Evolutionary conservation across 2,329 filamentous ascomycete genomes (phyloP).

Genomic region (Fusarium austroafricanum): DNA sequence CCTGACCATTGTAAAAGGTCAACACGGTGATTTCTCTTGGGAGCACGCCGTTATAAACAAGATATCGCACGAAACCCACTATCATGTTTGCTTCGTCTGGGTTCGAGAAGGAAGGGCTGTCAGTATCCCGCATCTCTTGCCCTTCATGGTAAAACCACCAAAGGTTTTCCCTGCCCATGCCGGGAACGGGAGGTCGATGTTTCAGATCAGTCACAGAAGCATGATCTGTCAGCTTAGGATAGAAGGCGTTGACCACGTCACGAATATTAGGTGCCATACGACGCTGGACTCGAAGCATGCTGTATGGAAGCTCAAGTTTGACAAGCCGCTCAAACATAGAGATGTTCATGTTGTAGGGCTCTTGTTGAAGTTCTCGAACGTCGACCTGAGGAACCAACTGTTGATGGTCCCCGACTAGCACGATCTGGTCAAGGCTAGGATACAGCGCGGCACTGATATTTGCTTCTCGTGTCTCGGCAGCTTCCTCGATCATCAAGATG

Average conservation of each 20-base stretch:
- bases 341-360: slow-evolving; percentile 75
- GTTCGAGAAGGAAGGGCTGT: slow-evolving; percentile 76
- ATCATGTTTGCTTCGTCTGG: slow-evolving; percentile 80
- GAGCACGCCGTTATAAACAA: slow-evolving; percentile 73
- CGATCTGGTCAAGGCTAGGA: slow-evolving; percentile 63
- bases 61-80: slow-evolving; percentile 75
- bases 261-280: slow-evolving; percentile 63
- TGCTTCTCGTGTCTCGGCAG: slow-evolving; percentile 79
- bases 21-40: slow-evolving; percentile 77
- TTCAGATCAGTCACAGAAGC: slow-evolving; percentile 50
- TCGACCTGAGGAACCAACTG: slow-evolving; percentile 79
- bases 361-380: slow-evolving; percentile 65
- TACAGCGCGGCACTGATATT: slow-evolving; percentile 65
- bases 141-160: slow-evolving; percentile 65
- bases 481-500: slow-evolving; percentile 81
- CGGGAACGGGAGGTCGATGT: slow-evolving; percentile 56
- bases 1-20: slow-evolving; percentile 90
- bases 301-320: slow-evolving; percentile 71
- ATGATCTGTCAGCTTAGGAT: slow-evolving; percentile 59
- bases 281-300: slow-evolving; percentile 75
- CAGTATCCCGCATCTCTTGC: slow-evolving; percentile 69
- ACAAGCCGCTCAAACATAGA: slow-evolving; percentile 86
- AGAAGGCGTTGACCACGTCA: slow-evolving; percentile 60
- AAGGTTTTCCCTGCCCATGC: slow-evolving; percentile 56
- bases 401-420: slow-evolving; percentile 80